Evolutionary conservation across 139 green algal species (phyloP).

Genomic region (Auxenochlorella pyrenoidosa): DNA sequence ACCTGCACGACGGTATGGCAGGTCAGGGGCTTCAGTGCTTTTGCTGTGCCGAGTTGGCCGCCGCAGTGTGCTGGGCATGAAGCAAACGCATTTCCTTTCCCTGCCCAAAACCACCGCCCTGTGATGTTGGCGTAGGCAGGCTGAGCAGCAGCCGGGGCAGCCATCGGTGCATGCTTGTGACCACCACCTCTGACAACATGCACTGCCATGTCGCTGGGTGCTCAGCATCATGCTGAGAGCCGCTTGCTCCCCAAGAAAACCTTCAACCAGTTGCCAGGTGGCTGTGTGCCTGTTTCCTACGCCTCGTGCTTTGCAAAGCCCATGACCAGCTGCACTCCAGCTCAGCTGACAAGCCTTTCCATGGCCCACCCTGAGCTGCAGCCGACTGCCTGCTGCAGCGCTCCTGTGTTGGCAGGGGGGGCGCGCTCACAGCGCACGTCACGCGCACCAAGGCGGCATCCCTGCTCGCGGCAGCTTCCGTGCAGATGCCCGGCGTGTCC

Average conservation of each 20-base stretch:
- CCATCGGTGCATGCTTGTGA: not conserved
- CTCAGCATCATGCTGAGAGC: too few species aligned
- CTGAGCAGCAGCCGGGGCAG: not conserved
- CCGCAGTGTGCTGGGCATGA: too few species aligned
- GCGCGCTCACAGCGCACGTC: not conserved
- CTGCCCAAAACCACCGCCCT: not conserved
- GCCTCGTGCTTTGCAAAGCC: not conserved
- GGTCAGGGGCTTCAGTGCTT: not conserved
- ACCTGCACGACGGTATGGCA: constrained; percentile 17
- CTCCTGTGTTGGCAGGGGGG: not conserved
- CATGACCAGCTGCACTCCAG: not conserved
- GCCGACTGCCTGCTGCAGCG: not conserved
- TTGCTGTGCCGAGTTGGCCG: too few species aligned
- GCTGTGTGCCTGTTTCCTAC: not conserved
- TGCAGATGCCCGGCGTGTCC: not conserved
- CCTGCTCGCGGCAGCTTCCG: not conserved
- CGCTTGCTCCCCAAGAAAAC: too few species aligned
- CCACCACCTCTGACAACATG: too few species aligned
- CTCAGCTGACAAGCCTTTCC: not conserved
- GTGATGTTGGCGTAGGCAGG: too few species aligned
- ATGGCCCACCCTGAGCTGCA: not conserved
- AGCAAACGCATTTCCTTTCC: too few species aligned
- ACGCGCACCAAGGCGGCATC: not conserved
- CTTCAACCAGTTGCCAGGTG: not conserved
- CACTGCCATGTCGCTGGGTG: not conserved